Base-by-base conservation (phyloP, 192 early-diverging fungal genomes). In the Pilaira anomala region DNA sequence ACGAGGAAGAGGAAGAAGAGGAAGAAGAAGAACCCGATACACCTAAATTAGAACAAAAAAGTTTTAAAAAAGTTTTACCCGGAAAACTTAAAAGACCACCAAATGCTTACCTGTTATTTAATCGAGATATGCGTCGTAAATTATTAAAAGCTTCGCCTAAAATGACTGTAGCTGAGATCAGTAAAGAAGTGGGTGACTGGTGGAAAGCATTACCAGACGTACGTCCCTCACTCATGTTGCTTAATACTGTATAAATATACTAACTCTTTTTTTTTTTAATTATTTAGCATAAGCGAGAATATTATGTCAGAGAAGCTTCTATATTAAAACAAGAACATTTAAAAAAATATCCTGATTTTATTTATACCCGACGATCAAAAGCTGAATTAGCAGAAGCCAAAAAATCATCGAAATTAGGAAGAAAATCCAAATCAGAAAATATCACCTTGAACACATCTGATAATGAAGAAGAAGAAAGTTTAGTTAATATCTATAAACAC, bases 41-140 rank as follows among this genome's bases (percentile, higher is more conserved):
- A 12, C 56, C 39, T 46, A 36, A 5, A 9, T 36, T 36, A 36
- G 33, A 36, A 9, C 33, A 6, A 36, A 36, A 5, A 1, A 36
- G 11, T 4, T 36, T 36, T 9, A 36, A 36, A 36, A 18, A 22
- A 16, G 29, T 53, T 26, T 3, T 22, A 28, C 40, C 57, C 54
- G 24, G 42, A 78, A 54, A 78, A 53, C 61, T 83, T n/a, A 85
- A 81, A 65, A 75, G 83, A 19, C 82, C 82, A 12, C 80, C 81
- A 60, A 86, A 85, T 62, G 80, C 79, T 16, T 86, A 85, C 58
- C 45, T 86, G 40, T 74, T 86, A 42, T 86, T 83, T 48, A 86
- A 85, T 55, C 74, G 78, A 39, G 81, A 83, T 36, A 84, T 83
- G 76, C 76, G 82, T 13, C 79, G 73, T 51, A 79, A 78, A 63